Evolutionary conservation across 495 filamentous ascomycete species (phyloP).

Genomic region (Ramalina peruviana): DNA sequence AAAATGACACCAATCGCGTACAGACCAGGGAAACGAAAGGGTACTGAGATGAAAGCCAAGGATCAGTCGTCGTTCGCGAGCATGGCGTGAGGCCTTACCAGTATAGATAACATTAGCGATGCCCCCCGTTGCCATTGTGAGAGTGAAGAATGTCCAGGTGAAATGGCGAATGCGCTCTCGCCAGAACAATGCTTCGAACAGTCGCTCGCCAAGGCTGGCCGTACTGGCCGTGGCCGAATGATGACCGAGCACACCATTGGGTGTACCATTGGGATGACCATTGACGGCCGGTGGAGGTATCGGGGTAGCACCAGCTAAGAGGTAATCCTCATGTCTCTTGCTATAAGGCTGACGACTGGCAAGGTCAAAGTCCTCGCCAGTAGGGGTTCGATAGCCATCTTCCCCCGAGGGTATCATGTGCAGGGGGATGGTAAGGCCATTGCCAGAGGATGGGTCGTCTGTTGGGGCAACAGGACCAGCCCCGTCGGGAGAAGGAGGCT

Average conservation of each 20-base stretch:
- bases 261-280: neutral
- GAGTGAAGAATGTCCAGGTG: slow-evolving; percentile 60
- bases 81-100: slow-evolving; percentile 28
- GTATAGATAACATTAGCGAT: slow-evolving; percentile 64
- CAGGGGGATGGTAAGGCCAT: slow-evolving; percentile 17
- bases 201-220: neutral
- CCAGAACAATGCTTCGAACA: slow-evolving; percentile 25
- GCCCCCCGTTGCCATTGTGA: slow-evolving; percentile 75
- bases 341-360: neutral
- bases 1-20: slow-evolving; percentile 58
- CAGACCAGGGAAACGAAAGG: slow-evolving; percentile 55
- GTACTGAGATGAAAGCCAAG: slow-evolving; percentile 31
- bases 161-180: slow-evolving; percentile 35
- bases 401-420: slow-evolving; percentile 31
- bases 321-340: neutral
- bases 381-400: slow-evolving; percentile 36
- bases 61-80: neutral
- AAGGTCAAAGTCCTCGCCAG: slow-evolving; percentile 32
- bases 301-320: neutral
- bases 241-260: neutral
- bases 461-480: neutral
- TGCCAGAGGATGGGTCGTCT: neutral
- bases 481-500: neutral
- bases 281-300: neutral
- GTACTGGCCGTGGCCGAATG: slow-evolving; percentile 5